Conservation (phyloP, 805 yeast genomes). For the Candida khao-thaluensis region DNA sequence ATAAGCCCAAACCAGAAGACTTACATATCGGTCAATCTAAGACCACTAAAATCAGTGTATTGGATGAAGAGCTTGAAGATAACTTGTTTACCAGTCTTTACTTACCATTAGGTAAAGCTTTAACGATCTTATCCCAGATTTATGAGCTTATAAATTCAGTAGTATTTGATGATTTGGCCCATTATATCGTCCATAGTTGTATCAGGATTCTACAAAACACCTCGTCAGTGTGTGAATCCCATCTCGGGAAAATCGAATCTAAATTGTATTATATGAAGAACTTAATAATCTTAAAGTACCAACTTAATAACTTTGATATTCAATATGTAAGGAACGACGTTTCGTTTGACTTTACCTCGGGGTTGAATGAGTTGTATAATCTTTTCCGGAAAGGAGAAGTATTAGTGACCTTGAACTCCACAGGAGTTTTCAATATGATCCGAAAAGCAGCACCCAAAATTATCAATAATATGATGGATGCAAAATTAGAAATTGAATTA, state of each 20-base stretch:
- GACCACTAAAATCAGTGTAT: slow-evolving; percentile 12
- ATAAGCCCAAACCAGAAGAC: slow-evolving; percentile 67
- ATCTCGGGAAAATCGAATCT: slow-evolving; percentile 55
- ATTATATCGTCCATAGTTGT: slow-evolving; percentile 78
- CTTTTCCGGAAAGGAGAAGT: slow-evolving; percentile 43
- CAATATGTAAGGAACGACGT: slow-evolving; percentile 71
- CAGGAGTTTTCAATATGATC: slow-evolving; percentile 49
- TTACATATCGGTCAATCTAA: slow-evolving; percentile 53
- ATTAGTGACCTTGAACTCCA: slow-evolving; percentile 34
- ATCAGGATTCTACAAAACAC: slow-evolving; percentile 60
- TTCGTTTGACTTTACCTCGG: slow-evolving; percentile 73
- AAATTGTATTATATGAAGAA: slow-evolving; percentile 71
- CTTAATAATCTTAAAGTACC: slow-evolving; percentile 65
- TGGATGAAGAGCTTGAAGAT: slow-evolving; percentile 36
- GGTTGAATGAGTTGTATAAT: slow-evolving; percentile 50
- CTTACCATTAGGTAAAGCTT: slow-evolving; percentile 68
- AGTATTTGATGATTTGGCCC: slow-evolving; percentile 88
- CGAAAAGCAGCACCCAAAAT: slow-evolving; percentile 75
- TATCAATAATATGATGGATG: slow-evolving; percentile 80
- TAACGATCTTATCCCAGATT: slow-evolving; percentile 69
- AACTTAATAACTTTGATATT: slow-evolving; percentile 73
- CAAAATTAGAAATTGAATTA: slow-evolving; percentile 63
- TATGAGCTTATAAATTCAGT: slow-evolving; percentile 75
- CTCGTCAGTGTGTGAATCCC: slow-evolving; percentile 38
- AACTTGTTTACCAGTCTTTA: slow-evolving; percentile 51